Conservation (phyloP, 2,329 filamentous ascomycete species). For the Endothia cerciana region DNA sequence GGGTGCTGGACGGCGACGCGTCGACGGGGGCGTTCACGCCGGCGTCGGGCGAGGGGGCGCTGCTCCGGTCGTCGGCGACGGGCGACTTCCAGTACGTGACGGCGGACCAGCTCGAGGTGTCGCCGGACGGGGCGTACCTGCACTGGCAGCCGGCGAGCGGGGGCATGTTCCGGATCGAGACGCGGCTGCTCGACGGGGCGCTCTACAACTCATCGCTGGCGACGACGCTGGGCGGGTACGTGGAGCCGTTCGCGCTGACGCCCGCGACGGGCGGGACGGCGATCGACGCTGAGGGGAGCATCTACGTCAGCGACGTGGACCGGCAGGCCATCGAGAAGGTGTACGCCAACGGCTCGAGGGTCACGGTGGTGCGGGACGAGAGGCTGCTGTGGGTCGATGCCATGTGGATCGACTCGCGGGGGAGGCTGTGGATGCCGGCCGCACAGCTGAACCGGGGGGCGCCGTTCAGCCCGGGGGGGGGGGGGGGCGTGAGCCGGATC, state of each 20-base stretch:
- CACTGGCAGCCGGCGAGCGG: constrained; percentile 25
- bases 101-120: constrained; percentile 28
- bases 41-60: constrained; percentile 12
- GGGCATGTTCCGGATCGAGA: constrained; percentile 24
- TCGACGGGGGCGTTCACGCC: constrained; percentile 23
- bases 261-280: constrained; percentile 25
- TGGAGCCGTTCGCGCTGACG: constrained; percentile 26
- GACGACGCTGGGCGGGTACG: constrained; percentile 3
- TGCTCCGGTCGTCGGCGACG: constrained; percentile 1
- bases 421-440: constrained; percentile 25
- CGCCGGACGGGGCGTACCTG: constrained; percentile 20
- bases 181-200: constrained; percentile 8
- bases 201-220: constrained; percentile 26
- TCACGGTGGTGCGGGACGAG: constrained; percentile 21
- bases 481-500: constrained; percentile 14
- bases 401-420: constrained; percentile 23
- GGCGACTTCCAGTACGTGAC: constrained; percentile 7
- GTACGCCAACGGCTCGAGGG: constrained; percentile 25
- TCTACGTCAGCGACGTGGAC: constrained; percentile 25
- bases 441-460: constrained; percentile 22
- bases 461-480: constrained; percentile 11
- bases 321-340: constrained; percentile 25
- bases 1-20: constrained; percentile 23
- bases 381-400: constrained; percentile 26
- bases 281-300: constrained; percentile 22